Evolutionary conservation across 495 filamentous ascomycete genomes (phyloP), one percentile per base, ranked within the genome.

Genomic region (Penicillium cinerascens): DNA sequence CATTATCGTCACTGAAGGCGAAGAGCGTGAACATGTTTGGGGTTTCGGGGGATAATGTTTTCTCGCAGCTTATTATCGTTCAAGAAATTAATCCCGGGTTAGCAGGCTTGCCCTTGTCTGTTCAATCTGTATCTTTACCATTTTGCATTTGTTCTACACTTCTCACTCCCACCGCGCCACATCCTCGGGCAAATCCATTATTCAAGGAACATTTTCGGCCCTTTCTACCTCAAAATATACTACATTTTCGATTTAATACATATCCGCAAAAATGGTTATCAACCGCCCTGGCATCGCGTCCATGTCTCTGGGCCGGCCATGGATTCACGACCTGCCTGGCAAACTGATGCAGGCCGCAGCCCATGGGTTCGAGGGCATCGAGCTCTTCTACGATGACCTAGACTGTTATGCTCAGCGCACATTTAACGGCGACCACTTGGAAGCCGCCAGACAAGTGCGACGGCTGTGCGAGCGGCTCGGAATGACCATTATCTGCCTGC

Each of bases 361-460:
- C 29, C 76, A 86, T 54, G 87, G 87, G 17, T 84, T 87, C 66
- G 64, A 79, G 52, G 88, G 84, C 37, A 82, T 92, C 56, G 89
- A 92, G 66, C 75, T 91, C 29, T 91, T 90, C 75, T 83, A 85
- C 65, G 89, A 92, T 68, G 89, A 95, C 68, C 79, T 92, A 26
- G 72, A 80, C 54, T 78, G 82, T 60, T 56, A 87, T 23, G 85
- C 86, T 6, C 55, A 65, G 26, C 81, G 87, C 55, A 81, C 85
- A 45, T 69, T 66, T 49, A 52, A 60, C 4, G 63, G 73, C 9
- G 75, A 78, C 49, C 79, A 85, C 46, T 51, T 80, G 44, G 71
- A 70, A 33, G 88, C 88, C 4, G 86, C 87, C 23, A 62, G 66
- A 1, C 64, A 76, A 29, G 78, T 87, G 27, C 69, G 69, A 9